Evolutionary conservation across 2,329 filamentous ascomycete species (phyloP).

Genomic region (Pseudogymnoascus sp.): DNA sequence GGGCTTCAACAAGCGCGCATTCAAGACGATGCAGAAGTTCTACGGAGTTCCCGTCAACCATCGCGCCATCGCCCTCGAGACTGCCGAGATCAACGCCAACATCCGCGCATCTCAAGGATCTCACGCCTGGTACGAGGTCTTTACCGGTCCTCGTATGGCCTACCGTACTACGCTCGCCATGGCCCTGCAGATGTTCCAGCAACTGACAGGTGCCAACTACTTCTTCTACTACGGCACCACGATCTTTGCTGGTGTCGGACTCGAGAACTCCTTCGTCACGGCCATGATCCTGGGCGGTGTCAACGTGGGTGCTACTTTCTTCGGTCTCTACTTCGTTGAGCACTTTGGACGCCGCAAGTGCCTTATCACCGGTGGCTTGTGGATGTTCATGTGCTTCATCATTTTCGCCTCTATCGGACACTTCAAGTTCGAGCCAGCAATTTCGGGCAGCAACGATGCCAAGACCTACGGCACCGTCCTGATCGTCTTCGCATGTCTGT

Average conservation of each 20-base stretch:
- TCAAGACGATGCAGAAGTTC: conserved; percentile 43
- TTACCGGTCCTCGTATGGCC: conserved; percentile 48
- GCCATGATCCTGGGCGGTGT: conserved; percentile 61
- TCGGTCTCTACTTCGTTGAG: conserved; percentile 60
- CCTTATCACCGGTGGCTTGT: conserved; percentile 56
- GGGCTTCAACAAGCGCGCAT: conserved; percentile 39
- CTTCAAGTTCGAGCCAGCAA: conserved; percentile 44
- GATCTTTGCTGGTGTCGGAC: conserved; percentile 58
- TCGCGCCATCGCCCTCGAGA: conserved; percentile 40
- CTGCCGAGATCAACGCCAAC: conserved; percentile 42
- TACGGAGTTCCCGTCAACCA: conserved; percentile 37
- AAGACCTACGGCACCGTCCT: conserved; percentile 51
- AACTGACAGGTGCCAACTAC: conserved; percentile 57
- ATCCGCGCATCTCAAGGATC: conserved; percentile 36
- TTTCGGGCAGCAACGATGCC: conserved; percentile 30
- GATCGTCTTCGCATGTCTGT: conserved; percentile 66
- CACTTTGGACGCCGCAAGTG: conserved; percentile 60
- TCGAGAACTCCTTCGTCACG: conserved; percentile 56
- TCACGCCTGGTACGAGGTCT: conserved; percentile 56
- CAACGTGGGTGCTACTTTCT: conserved; percentile 59
- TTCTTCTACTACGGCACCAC: conserved; percentile 60
- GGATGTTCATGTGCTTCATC: conserved; percentile 60
- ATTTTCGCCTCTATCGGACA: conserved; percentile 46
- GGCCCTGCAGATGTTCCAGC: conserved; percentile 56
- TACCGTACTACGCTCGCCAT: conserved; percentile 60